Evolutionary conservation across 169 alveolate species (phyloP).

Genomic region (Miamiensis avidus): DNA sequence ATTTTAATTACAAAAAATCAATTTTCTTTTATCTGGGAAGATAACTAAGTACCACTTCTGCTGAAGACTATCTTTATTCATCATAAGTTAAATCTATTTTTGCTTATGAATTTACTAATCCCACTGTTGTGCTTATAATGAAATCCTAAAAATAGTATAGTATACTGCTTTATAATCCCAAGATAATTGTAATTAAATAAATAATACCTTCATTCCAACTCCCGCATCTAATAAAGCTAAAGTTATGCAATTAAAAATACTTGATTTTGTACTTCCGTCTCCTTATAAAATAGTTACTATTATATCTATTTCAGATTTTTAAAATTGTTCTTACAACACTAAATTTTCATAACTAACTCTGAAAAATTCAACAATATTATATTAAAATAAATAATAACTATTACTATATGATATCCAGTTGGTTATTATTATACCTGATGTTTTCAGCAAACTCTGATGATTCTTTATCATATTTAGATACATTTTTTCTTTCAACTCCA

Average conservation of each 20-base stretch:
- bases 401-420: too few species aligned
- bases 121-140: neutral
- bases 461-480: neutral
- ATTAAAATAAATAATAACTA: too few species aligned
- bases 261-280: neutral
- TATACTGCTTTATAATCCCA: too few species aligned
- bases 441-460: neutral
- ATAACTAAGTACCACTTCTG: neutral
- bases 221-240: neutral
- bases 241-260: neutral
- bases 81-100: neutral
- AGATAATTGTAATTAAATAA: too few species aligned
- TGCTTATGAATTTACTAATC: neutral
- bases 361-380: too few species aligned
- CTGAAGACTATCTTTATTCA: neutral
- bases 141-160: neutral
- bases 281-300: neutral
- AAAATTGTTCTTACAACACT: neutral
- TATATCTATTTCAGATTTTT: neutral
- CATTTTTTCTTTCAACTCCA: neutral
- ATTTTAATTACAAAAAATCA: neutral
- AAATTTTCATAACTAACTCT: neutral
- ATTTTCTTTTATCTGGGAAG: neutral
- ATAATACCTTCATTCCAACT: neutral
- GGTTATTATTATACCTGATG: neutral